Percentiles rank a stretch among this genome's conserved stretches.
Conservation (phyloP, 2,329 filamentous ascomycete species). For the Arachnomyces sp. region DNA sequence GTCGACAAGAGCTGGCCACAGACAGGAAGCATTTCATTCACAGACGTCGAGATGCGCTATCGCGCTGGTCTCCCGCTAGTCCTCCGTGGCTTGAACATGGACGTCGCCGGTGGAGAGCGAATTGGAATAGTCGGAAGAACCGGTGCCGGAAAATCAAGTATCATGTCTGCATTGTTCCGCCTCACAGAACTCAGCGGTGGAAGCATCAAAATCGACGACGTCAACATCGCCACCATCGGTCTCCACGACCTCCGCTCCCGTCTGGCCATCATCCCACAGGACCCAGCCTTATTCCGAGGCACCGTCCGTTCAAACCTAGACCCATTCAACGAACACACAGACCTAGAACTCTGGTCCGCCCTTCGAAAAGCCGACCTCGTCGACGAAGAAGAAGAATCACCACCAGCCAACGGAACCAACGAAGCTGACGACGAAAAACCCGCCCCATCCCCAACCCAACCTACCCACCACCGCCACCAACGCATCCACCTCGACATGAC, state of each 20-base stretch:
- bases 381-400: constrained; percentile 35
- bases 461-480: constrained; percentile 15
- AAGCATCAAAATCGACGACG: constrained; percentile 35
- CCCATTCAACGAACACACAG: constrained; percentile 37
- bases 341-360: constrained; percentile 40
- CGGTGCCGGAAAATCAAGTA: constrained; percentile 39
- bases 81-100: constrained; percentile 53
- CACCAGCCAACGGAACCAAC: constrained; percentile 35
- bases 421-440: constrained; percentile 13
- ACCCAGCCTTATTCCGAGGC: constrained; percentile 37
- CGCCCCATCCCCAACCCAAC: constrained; percentile 3
- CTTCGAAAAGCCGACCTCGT: constrained; percentile 40
- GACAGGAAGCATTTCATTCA: constrained; percentile 69
- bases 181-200: constrained; percentile 34
- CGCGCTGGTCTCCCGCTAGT: constrained; percentile 64
- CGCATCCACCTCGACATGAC: constrained; percentile 73
- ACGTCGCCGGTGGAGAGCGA: constrained; percentile 37
- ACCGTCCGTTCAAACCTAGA: constrained; percentile 39
- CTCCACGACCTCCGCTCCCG: constrained; percentile 35
- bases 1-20: constrained; percentile 75
- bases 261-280: constrained; percentile 39
- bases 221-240: constrained; percentile 34
- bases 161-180: constrained; percentile 39
- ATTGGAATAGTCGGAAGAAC: constrained; percentile 41
- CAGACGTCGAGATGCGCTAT: constrained; percentile 71